Conservation (phyloP, 305 asterid genomes). For the Ilex paraguariensis region DNA sequence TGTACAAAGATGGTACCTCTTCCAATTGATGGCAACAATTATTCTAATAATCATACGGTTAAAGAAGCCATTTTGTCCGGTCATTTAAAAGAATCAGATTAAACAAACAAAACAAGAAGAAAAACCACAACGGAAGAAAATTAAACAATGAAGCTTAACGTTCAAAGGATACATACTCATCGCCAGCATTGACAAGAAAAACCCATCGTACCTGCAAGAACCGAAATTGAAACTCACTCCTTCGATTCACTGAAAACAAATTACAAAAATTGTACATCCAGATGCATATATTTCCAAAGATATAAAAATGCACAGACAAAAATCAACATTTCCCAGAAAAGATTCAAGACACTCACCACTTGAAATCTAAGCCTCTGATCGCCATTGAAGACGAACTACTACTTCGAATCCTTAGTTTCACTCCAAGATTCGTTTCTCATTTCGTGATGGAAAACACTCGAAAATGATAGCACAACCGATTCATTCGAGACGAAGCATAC, state of each 20-base stretch:
- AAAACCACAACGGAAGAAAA: conserved; percentile 5
- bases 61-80: conserved; percentile 20
- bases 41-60: conserved; percentile 44
- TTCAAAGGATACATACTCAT: conserved; percentile 86
- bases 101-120: not conserved
- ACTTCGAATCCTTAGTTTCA: conserved; percentile 3
- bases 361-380: conserved; percentile 83
- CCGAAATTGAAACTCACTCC: conserved; percentile 7
- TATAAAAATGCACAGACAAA: not conserved
- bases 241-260: not conserved
- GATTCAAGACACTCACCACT: conserved; percentile 45
- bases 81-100: not conserved
- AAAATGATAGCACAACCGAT: not conserved
- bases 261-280: not conserved
- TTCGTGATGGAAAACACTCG: conserved; percentile 15
- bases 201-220: conserved; percentile 92
- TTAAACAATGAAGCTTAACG: conserved; percentile 10
- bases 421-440: conserved; percentile 32
- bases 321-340: too few relatives aligned
- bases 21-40: conserved; percentile 85
- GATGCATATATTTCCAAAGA: not conserved
- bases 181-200: conserved; percentile 96
- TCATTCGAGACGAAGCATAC: not conserved
- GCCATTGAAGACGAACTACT: conserved; percentile 41
- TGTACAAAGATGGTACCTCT: conserved; percentile 63